A percentile compares a stretch with the other conserved stretches of the same genome.
phyloP scores from a whole-genome alignment of 768 basidiomycete species.

The Trametes elegans region DNA sequence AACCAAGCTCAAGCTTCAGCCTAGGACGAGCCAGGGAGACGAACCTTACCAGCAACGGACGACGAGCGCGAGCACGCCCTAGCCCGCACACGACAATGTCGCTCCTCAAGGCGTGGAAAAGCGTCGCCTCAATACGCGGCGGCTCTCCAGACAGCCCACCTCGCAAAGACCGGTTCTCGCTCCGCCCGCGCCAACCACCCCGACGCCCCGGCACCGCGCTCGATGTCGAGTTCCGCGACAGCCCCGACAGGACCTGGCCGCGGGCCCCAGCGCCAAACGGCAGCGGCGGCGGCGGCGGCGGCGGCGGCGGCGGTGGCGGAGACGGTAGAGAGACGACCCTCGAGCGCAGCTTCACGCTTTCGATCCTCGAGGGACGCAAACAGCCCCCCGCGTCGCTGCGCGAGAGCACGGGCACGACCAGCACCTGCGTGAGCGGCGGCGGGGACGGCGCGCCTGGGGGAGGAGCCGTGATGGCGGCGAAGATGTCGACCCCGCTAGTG shows the following conservation, averaged over 20 bases:
- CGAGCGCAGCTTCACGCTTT: slow-evolving; percentile 3
- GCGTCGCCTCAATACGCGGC: slow-evolving; percentile 7
- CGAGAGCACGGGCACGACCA: background rate
- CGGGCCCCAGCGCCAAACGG: background rate
- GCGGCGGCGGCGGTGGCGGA: background rate
- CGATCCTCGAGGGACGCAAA: slow-evolving; percentile 10
- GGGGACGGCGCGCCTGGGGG: background rate
- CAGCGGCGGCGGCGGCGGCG: background rate
- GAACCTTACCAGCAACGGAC: background rate
- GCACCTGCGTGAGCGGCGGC: background rate
- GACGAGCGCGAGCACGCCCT: background rate
- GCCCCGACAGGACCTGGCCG: background rate
- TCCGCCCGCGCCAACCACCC: background rate
- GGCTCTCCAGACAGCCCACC: background rate
- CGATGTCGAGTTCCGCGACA: background rate
- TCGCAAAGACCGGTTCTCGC: slow-evolving; percentile 3
- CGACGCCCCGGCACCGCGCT: background rate
- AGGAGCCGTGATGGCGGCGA: background rate
- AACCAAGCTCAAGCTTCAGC: too few relatives aligned
- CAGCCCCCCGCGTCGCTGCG: background rate
- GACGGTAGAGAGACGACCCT: background rate
- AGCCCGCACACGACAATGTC: too few relatives aligned
- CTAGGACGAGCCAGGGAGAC: background rate
- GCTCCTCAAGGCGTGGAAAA: slow-evolving; percentile 11
- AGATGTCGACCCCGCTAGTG: background rate